Base-by-base conservation (phyloP, 75 land plant species). In the Adiantum capillusveneris region DNA sequence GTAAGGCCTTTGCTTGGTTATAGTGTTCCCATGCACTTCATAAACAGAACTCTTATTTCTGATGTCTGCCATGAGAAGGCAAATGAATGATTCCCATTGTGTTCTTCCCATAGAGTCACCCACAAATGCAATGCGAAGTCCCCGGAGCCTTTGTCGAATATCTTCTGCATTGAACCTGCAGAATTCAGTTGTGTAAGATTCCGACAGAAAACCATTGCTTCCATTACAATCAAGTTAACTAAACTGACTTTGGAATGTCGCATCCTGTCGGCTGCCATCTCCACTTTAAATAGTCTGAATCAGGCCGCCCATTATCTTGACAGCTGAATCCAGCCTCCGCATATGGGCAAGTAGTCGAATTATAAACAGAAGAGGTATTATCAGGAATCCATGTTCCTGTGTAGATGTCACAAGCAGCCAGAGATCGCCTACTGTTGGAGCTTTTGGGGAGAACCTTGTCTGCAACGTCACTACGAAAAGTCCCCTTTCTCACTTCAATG, bases 311-410 rank as follows among this genome's bases (percentile, higher is more conserved):
- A 68, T 92, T 92, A 45, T 65, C 75, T 52, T 86, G 64, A 62
- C 97, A 92, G 66, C 87, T 58, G 62, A 88, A 92, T n/a, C 97
- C 94, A 13, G 44, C 54, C 60, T 92, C 97, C 0, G 71, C 82
- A 55, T 88, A 84, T 18, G 88, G 84, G 49, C 97, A 92, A 5
- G 65, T 49, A 0, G 86, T 69, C 29, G 76, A 63, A 65, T 77
- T 77, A 49, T 87, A 87, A 0, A 83, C 31, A 44, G 87, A 81
- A 51, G 68, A 71, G 25, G 67, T 46, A 11, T 63, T 59, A 62
- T 86, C 87, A 0, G 1, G 46, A 17, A 83, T 65, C 90, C 90
- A 86, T 39, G 28, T 65, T 1, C 90, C 90, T 18, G 66, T 67
- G 66, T 70, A 86, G 21, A 83, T 62, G 66, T 86, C 74, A 65